Base-by-base conservation (phyloP, 306 rosid species). In the Acacia acuminata region DNA sequence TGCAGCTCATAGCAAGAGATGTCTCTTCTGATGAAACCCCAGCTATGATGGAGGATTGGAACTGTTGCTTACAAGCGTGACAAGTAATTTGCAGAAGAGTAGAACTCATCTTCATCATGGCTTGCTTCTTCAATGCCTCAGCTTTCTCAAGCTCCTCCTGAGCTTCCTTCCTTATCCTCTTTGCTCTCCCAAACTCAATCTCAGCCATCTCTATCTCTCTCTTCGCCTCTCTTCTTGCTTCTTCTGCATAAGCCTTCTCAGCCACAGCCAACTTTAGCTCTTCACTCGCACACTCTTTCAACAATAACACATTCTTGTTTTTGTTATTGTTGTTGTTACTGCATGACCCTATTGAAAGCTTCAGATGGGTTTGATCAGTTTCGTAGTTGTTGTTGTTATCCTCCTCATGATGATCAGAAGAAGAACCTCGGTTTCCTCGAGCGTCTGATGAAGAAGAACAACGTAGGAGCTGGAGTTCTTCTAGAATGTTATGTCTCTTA, bases 31-130 rank as follows among this genome's bases (percentile, higher is more conserved):
- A 82, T 7, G 88, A 90, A 47, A 86, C 86, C 15, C 77, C 86
- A 56, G 55, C 56, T 14, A 48, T 14, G 3, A 77, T 56, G 9
- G 88, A 58, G 48, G 89, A 79, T 25, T 92, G 97, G 10, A 93
- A 96, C 17, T 91, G 90, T 61, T 90, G 92, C 71, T 89, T 92
- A 67, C 99, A 96, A 65, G 92, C 85, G 13, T 91, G 97, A 42
- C 99, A 96, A 20, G 99, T 96, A 83, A 94, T 89, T 71, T 96
- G 94, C 88, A 91, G 40, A 24, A 94, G 82, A 30, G 97, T 92
- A 25, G 93, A 90, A 78, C 86, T 92, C 56, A 89, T 86, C 80
- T 88, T 92, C 89, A 88, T 90, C 12, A 77, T 88, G 10, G 99
- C 93, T 72, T 94, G 93, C 71, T 92, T 93, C 85, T 91, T 96